Base-by-base conservation (phyloP, 768 basidiomycete genomes). In the Phanerodontia chrysosporium region DNA sequence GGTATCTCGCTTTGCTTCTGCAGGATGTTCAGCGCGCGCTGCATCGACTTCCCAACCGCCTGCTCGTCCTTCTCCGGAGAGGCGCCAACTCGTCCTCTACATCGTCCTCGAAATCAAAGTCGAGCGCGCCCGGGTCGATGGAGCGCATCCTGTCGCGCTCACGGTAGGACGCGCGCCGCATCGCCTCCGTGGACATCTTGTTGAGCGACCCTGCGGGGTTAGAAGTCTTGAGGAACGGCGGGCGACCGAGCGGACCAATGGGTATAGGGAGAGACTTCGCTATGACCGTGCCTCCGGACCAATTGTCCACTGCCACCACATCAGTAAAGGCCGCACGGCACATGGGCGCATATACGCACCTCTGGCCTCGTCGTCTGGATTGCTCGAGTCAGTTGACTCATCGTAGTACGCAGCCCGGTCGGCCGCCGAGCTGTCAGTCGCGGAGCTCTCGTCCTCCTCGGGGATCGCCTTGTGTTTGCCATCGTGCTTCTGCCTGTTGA, bases 1-100 rank as follows among this genome's bases (percentile, higher is more conserved):
- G 90, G 90, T 25, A 91, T 62, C 70, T 82, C 79, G 63, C 82
- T 87, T 51, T 88, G 80, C 22, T 83, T 82, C 67, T 90, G 80
- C 52, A 92, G 73, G 51, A 92, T 92, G 72, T 78, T 83, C 62
- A 85, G 67, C 1, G 90, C 89, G 48, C 77, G 81, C 61, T 77
- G 78, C 48, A 84, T 76, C 1, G 64, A 66, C 59, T 65, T 63
- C 22, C 52, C 52, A 14, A 2, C 52, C 8, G 84, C 83, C 44
- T 84, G 78, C 25, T 75, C 67, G 27, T 67, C 78, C 0, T 76
- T 78, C 21, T 74, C 70, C 14, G 62, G 21, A 69, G 68, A 8
- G 61, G 39, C 14, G 42, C 49, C 16, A 67, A 68, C 1, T 69
- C 65, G 21, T 62, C 66, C 0, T 75, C 80, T 6, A 78, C 81